Evolutionary conservation across 2,329 filamentous ascomycete species (phyloP), one percentile per base, ranked within the genome.

Genomic region (Fusarium liriodendri): DNA sequence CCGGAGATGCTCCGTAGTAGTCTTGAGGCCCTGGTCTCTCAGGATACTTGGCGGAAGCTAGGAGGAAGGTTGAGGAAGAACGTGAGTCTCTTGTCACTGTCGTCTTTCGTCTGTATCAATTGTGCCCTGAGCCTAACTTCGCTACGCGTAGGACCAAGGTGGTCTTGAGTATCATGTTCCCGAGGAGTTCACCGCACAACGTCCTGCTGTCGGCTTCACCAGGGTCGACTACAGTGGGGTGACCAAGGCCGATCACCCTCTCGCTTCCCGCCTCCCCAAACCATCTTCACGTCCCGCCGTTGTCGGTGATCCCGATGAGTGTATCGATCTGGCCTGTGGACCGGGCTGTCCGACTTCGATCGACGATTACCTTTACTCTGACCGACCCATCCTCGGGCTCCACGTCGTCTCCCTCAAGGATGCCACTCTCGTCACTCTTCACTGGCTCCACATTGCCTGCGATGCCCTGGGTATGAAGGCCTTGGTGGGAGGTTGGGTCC

Each of bases 41-140:
- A 62, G 11, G 13, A 29, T 5, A 64, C 60, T 6, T 70, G 67
- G 64, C 54, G 25, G 38, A 70, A 67, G 38, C 64, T 70, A 5
- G 67, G 59, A 11, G 67, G 38, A 14, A 60, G 64, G 25, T 22
- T 67, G 25, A 67, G 64, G 54, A 70, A 67, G 33, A 58, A 64
- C 32, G 67, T 70, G 25, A 67, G 67, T 40, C 22, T 22, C 22
- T 22, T 22, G 32, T 45, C n/a, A 40, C 45, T 47, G 18, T 55
- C 3, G 4, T 11, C 7, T n/a, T 20, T 7, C 8, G 2, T 14
- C 16, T 6, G 5, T 25, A 2, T 38, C 16, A 18, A 38, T 45
- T 45, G 11, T 16, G 40, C 20, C 11, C 20, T 22, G 20, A 1
- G 13, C 8, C 40, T 55, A 35, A 55, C n/a, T 2, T 14, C 10